These are phyloP conservation scores for Alternaria solani DNA, from an alignment of 2,329 filamentous ascomycete genomes.

Conservation along the genomic window DNA sequence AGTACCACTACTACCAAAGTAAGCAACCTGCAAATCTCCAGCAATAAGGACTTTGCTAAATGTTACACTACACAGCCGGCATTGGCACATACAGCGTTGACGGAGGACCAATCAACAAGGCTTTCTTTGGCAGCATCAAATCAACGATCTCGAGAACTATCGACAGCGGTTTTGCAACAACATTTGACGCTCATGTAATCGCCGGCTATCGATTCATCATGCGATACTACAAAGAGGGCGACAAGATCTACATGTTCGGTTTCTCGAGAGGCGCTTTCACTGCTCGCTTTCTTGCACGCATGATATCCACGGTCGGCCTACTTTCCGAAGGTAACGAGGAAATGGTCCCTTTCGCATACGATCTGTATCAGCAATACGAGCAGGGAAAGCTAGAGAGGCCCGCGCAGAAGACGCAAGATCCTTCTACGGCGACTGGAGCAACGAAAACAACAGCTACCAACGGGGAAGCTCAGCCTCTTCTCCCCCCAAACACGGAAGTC, in stretches of 20 bases:
- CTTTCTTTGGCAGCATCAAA: not conserved
- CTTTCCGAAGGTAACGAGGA: slow-evolving; percentile 33
- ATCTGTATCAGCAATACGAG: slow-evolving; percentile 16
- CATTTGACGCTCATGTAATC: slow-evolving; percentile 24
- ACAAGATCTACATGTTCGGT: slow-evolving; percentile 47
- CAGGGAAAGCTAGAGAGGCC: slow-evolving; percentile 14
- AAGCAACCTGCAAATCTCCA: not conserved
- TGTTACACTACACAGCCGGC: slow-evolving; percentile 8
- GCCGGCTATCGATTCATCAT: slow-evolving; percentile 46
- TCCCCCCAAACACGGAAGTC: not conserved
- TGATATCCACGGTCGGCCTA: slow-evolving; percentile 34
- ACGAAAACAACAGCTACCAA: not conserved
- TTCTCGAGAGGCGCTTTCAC: slow-evolving; percentile 48
- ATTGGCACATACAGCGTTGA: slow-evolving; percentile 24
- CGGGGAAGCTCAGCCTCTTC: slow-evolving; percentile 24
- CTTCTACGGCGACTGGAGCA: slow-evolving; percentile 7
- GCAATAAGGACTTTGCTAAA: not conserved
- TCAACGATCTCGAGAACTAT: slow-evolving; percentile 18
- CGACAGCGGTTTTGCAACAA: slow-evolving; percentile 20
- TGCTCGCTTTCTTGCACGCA: slow-evolving; percentile 43
- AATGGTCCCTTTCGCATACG: slow-evolving; percentile 30
- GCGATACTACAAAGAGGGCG: slow-evolving; percentile 40
- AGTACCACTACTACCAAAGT: slow-evolving; percentile 33
- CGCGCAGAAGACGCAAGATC: slow-evolving; percentile 50
- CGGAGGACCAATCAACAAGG: slow-evolving; percentile 2